Evolutionary conservation across 2,329 filamentous ascomycete genomes (phyloP).

Genomic region (Orbilia ellipsospora): DNA sequence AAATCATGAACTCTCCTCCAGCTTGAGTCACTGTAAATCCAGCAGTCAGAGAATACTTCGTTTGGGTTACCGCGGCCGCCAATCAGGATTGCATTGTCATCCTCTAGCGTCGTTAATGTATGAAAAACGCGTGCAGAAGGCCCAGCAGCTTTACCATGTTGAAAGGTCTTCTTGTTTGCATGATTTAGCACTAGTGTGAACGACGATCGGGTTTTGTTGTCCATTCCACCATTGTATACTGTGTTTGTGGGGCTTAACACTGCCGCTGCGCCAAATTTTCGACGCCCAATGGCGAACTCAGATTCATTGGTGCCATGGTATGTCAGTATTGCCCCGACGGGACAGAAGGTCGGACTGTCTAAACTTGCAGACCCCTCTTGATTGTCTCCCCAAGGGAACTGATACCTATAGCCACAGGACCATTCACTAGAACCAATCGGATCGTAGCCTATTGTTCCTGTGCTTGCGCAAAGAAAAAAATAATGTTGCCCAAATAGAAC

Average conservation of each 20-base stretch:
- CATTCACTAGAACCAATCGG: not conserved
- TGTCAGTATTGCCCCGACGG: not conserved
- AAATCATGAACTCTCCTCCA: slow-evolving; percentile 76
- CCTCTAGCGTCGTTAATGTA: slow-evolving; percentile 74
- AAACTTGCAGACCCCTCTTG: no score
- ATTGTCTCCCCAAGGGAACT: not conserved
- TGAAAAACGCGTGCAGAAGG: slow-evolving; percentile 74
- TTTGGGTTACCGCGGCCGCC: slow-evolving; percentile 84
- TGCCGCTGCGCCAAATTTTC: slow-evolving; percentile 26
- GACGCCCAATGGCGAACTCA: slow-evolving; percentile 18
- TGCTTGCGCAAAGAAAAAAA: slow-evolving; percentile 76
- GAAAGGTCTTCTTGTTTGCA: slow-evolving; percentile 1
- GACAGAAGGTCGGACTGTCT: not conserved
- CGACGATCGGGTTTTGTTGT: slow-evolving; percentile 38
- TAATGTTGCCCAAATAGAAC: slow-evolving; percentile 86
- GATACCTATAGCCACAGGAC: slow-evolving; percentile 17
- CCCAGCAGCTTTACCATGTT: not conserved
- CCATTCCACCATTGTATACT: slow-evolving; percentile 42
- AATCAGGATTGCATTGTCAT: slow-evolving; percentile 71
- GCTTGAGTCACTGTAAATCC: slow-evolving; percentile 72
- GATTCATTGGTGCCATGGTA: slow-evolving; percentile 2
- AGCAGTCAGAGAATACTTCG: slow-evolving; percentile 76
- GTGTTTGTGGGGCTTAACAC: not conserved
- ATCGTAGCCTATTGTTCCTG: slow-evolving; percentile 59
- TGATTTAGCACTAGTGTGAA: slow-evolving; percentile 26